Evolutionary conservation across 1,284 basidiomycete genomes (phyloP), one percentile per base, ranked within the genome.

Genomic region (Takashimella tepidaria): DNA sequence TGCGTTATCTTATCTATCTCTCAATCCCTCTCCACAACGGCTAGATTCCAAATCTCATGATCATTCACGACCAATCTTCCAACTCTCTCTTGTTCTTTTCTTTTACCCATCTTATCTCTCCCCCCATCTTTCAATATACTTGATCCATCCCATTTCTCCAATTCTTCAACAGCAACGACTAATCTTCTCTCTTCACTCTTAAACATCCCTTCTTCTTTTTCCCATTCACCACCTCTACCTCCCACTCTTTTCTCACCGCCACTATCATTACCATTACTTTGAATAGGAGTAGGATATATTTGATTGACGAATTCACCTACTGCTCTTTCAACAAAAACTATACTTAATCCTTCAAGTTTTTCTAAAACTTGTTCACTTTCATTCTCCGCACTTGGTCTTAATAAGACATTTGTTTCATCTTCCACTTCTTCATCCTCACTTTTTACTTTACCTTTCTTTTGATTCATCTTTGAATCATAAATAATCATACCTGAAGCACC

Each of bases 401-500:
- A 59, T 19, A 72, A 56, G 2, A 57, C 56, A 37, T 37, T 16
- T 8, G 31, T 37, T 16, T 37, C 31, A 16, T 37, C 31, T 31
- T 50, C 51, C 13, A 54, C 58, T 11, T 49, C 54, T 25, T 40
- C 50, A 5, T 19, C 41, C 8, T 49, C 31, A 4, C 42, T 20
- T 20, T 21, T 23, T n/a, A 40, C 41, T 27, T 58, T 21, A 20
- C 31, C 19, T 2, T 51, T 52, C 26, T 25, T 47, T 16, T 16
- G 10, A 37, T 16, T 37, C 16, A 16, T 8, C 8, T 16, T 16
- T 8, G 54, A 48, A 43, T 84, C 78, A 63, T 81, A 84, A 59
- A 87, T 73, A 25, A 92, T 82, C 24, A 93, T 73, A 1, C 89
- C 89, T 1, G 81, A 81, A 8, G 88, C 89, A 5, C 83, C 85